Percentiles rank a stretch among this genome's conserved stretches.
phyloP scores from a whole-genome alignment of 768 basidiomycete genomes.

The Boletus bicolor region DNA sequence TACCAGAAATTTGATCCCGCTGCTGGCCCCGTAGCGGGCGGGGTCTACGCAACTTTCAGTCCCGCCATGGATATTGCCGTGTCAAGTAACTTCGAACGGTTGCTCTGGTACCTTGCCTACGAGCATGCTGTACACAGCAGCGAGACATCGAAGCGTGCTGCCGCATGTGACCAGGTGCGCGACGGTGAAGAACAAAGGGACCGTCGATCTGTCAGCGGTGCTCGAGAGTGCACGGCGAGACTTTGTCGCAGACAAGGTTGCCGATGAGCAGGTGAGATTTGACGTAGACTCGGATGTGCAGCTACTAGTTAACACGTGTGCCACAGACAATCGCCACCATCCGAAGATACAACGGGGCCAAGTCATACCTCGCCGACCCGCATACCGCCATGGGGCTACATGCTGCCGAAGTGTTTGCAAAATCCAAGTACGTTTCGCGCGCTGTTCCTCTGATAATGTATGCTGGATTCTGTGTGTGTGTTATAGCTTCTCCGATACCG shows the following conservation, averaged over 20 bases:
- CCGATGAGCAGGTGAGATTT: slow-evolving; percentile 70
- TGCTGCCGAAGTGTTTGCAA: slow-evolving; percentile 62
- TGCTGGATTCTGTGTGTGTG: not conserved
- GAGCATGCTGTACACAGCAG: slow-evolving; percentile 47
- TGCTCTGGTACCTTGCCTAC: slow-evolving; percentile 92
- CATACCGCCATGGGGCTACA: slow-evolving; percentile 93
- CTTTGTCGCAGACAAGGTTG: slow-evolving; percentile 83
- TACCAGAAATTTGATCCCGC: too few species aligned
- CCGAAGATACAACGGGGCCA: slow-evolving; percentile 51
- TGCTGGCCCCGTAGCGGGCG: slow-evolving; percentile 31
- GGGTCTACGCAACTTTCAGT: slow-evolving; percentile 91
- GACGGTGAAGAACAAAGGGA: slow-evolving; percentile 76
- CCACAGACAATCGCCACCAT: slow-evolving; percentile 83
- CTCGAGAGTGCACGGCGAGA: slow-evolving; percentile 73
- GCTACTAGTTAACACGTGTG: not conserved
- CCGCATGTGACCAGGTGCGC: slow-evolving; percentile 61
- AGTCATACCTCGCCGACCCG: slow-evolving; percentile 54
- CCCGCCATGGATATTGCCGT: slow-evolving; percentile 83
- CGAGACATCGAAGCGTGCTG: slow-evolving; percentile 28
- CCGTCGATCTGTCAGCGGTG: slow-evolving; percentile 68
- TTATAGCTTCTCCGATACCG: slow-evolving; percentile 43
- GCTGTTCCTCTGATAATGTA: not conserved
- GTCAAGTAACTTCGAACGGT: slow-evolving; percentile 95
- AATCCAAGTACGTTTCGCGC: slow-evolving; percentile 48
- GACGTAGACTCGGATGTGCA: not conserved